These are phyloP conservation scores for Phylloporus sp. DNA, from an alignment of 1,284 basidiomycete genomes.

Conservation along the genomic window DNA sequence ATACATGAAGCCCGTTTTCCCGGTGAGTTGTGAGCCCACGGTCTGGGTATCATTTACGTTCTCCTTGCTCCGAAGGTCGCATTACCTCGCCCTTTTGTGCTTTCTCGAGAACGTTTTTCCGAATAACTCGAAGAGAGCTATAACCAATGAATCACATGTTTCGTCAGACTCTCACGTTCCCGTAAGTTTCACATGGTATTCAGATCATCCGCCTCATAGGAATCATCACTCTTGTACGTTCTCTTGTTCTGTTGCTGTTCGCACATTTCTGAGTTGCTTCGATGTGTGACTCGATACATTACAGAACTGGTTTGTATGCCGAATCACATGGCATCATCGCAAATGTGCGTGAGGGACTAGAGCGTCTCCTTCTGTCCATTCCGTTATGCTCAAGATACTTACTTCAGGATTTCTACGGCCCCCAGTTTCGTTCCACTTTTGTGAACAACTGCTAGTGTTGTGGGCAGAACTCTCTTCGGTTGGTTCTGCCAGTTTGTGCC, in stretches of 20 bases:
- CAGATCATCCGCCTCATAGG: conserved; percentile 38
- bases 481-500: no score
- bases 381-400: background rate
- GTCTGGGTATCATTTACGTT: background rate
- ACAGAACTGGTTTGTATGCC: conserved; percentile 83
- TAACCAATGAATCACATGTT: background rate
- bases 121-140: no score
- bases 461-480: no score
- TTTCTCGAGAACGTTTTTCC: no score
- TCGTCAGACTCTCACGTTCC: conserved; percentile 80
- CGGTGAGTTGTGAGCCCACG: conserved; percentile 50
- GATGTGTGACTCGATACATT: background rate
- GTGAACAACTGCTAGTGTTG: conserved; percentile 70
- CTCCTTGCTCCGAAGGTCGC: background rate
- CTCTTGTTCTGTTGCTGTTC: background rate
- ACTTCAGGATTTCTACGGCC: conserved; percentile 81
- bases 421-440: conserved; percentile 58
- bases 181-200: conserved; percentile 49
- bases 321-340: conserved; percentile 89
- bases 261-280: no score
- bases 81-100: no score
- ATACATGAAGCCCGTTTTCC: conserved; percentile 85
- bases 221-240: conserved; percentile 80
- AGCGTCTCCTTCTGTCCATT: background rate
- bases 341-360: conserved; percentile 57